Conservation (phyloP, 306 rosid species). For the Medicago arabica region DNA sequence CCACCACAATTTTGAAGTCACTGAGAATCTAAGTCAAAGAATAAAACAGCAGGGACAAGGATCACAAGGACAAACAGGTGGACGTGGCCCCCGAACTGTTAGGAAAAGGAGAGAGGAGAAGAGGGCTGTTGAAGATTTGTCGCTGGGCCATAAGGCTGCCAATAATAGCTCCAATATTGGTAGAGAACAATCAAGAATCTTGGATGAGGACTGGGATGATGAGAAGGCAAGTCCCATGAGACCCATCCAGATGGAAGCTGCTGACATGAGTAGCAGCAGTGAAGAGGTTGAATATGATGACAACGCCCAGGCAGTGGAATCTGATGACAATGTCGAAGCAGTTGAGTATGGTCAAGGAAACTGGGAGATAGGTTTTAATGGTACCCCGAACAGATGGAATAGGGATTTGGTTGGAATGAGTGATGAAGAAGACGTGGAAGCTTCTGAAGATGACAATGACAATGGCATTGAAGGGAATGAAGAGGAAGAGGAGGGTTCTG, state of each 20-base stretch:
- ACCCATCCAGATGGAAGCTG: constrained; percentile 55
- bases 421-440: constrained; percentile 80
- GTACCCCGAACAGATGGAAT: constrained; percentile 72
- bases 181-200: constrained; percentile 65
- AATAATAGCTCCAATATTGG: constrained; percentile 51
- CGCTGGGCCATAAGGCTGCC: constrained; percentile 47
- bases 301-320: constrained; percentile 59
- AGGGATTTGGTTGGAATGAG: constrained; percentile 58
- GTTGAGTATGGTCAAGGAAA: constrained; percentile 80
- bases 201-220: constrained; percentile 75
- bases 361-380: constrained; percentile 80
- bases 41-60: constrained; percentile 58
- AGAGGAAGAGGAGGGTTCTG: constrained; percentile 68
- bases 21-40: constrained; percentile 55
- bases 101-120: constrained; percentile 76
- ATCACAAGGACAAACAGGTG: constrained; percentile 65
- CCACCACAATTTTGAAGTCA: constrained; percentile 48
- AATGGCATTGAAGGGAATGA: constrained; percentile 60
- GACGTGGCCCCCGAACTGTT: constrained; percentile 86
- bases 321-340: constrained; percentile 62
- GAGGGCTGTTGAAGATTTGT: constrained; percentile 64
- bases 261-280: constrained; percentile 52
- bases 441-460: constrained; percentile 69
- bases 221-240: constrained; percentile 55
- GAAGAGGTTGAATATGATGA: constrained; percentile 82